phyloP scores from a whole-genome alignment of 2,329 filamentous ascomycete genomes.

The Lachnellula arida region DNA sequence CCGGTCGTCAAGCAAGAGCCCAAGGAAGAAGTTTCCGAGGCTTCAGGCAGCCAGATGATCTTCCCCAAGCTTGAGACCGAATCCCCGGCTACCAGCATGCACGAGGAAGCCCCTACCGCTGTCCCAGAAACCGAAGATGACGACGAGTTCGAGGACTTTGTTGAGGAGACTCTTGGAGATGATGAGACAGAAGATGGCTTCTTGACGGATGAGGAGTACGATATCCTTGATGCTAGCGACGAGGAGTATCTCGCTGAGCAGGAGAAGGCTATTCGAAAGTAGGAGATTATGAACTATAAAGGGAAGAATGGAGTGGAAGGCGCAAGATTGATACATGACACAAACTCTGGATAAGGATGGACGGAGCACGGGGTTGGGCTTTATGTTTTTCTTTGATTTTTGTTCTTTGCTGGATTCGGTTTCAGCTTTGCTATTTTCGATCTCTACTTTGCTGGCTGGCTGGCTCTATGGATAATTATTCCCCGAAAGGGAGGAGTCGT shows the following conservation, averaged over 20 bases:
- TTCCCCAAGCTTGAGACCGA: slow-evolving; percentile 97
- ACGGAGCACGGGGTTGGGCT: not conserved
- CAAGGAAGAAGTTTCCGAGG: slow-evolving; percentile 31
- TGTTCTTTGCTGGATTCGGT: not conserved
- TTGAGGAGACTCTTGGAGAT: slow-evolving; percentile 53
- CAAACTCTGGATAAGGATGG: not conserved
- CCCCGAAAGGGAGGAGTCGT: not conserved
- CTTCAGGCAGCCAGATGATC: slow-evolving; percentile 70
- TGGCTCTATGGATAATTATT: not conserved
- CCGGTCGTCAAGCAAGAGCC: slow-evolving; percentile 32
- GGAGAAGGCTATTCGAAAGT: slow-evolving; percentile 27
- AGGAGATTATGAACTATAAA: slow-evolving; percentile 5
- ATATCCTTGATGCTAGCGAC: slow-evolving; percentile 91
- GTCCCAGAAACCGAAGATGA: slow-evolving; percentile 44
- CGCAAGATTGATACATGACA: not conserved
- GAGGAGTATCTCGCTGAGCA: slow-evolving; percentile 68
- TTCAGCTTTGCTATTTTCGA: not conserved
- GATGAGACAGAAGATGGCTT: slow-evolving; percentile 68
- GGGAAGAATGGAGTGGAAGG: slow-evolving; percentile 4
- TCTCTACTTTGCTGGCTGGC: not conserved
- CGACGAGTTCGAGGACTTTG: slow-evolving; percentile 44
- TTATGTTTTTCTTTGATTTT: not conserved
- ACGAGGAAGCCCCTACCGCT: slow-evolving; percentile 51
- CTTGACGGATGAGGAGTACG: slow-evolving; percentile 96
- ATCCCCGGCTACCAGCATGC: slow-evolving; percentile 75